These are phyloP conservation scores for Coelastrella sp. DNA, from an alignment of 139 green algal genomes.

Conservation along the genomic window DNA sequence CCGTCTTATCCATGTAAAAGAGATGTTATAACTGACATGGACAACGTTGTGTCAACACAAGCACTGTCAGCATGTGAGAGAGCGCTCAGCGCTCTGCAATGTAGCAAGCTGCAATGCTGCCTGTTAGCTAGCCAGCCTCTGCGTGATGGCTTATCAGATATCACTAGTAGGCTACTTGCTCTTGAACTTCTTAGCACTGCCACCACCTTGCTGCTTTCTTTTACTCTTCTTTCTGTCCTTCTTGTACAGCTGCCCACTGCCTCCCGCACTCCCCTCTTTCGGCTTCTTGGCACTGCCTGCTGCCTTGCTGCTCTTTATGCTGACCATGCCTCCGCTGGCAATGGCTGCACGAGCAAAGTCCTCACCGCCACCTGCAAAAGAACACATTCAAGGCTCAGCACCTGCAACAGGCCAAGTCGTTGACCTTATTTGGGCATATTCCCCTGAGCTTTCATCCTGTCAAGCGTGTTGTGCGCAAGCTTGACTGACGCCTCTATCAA, in stretches of 20 bases:
- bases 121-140: background rate
- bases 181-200: conserved; percentile 45
- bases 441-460: no score
- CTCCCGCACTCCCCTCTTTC: background rate
- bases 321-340: conserved; percentile 51
- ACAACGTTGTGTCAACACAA: no score
- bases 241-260: conserved; percentile 10
- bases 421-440: no score
- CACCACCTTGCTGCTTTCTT: conserved; percentile 19
- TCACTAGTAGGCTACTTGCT: conserved; percentile 33
- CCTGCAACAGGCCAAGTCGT: no score
- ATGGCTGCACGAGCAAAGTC: conserved; percentile 67
- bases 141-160: background rate
- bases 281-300: background rate
- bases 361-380: conserved; percentile 47
- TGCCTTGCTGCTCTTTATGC: conserved; percentile 44
- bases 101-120: no score
- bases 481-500: no score
- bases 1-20: no score
- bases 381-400: conserved; percentile 21
- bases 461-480: no score
- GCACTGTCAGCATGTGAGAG: no score
- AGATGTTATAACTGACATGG: no score
- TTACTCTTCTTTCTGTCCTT: conserved; percentile 36
- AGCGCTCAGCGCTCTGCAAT: no score